Evolutionary conservation across 208 protist species (phyloP).

Genomic region (Wallacemonas sp.): DNA sequence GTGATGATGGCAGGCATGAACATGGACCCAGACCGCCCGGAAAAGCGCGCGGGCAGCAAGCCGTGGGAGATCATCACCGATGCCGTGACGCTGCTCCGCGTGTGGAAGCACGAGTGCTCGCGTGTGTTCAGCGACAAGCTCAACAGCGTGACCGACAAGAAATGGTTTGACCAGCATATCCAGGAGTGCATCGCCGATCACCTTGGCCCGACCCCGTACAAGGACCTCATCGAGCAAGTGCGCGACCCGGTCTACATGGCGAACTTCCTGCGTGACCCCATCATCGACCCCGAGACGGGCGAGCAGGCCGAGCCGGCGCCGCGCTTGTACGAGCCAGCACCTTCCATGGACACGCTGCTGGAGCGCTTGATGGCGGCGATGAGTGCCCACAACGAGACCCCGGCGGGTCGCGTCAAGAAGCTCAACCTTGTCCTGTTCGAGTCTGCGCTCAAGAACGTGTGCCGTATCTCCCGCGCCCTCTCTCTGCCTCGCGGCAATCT

Average conservation of each 20-base stretch:
- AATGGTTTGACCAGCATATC: conserved; percentile 94
- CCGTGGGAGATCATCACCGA: conserved; percentile 84
- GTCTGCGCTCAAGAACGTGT: conserved; percentile 94
- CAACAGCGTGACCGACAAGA: conserved; percentile 93
- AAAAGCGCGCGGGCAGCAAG: conserved; percentile 84
- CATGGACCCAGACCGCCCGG: conserved; percentile 82
- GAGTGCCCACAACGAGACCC: conserved; percentile 88
- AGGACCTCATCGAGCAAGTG: conserved; percentile 80
- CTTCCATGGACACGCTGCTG: conserved; percentile 81
- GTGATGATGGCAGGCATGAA: conserved; percentile 91
- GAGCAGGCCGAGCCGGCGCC: conserved; percentile 89
- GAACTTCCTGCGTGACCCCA: conserved; percentile 93
- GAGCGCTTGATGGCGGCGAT: conserved; percentile 77
- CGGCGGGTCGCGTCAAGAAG: conserved; percentile 79
- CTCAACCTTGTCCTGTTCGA: conserved; percentile 96
- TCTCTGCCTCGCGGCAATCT: conserved; percentile 92
- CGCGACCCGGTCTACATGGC: conserved; percentile 91
- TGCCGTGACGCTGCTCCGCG: conserved; percentile 77
- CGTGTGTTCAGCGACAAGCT: conserved; percentile 98
- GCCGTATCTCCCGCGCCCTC: conserved; percentile 92
- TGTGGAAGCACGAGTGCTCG: conserved; percentile 98
- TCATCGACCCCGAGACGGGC: conserved; percentile 90
- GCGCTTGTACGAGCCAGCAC: conserved; percentile 94
- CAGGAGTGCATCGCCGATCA: conserved; percentile 80
- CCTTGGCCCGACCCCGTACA: conserved; percentile 73